Evolutionary conservation across 1,139 yeast genomes (phyloP).

Genomic region (Magnusiomyces magnusii): DNA sequence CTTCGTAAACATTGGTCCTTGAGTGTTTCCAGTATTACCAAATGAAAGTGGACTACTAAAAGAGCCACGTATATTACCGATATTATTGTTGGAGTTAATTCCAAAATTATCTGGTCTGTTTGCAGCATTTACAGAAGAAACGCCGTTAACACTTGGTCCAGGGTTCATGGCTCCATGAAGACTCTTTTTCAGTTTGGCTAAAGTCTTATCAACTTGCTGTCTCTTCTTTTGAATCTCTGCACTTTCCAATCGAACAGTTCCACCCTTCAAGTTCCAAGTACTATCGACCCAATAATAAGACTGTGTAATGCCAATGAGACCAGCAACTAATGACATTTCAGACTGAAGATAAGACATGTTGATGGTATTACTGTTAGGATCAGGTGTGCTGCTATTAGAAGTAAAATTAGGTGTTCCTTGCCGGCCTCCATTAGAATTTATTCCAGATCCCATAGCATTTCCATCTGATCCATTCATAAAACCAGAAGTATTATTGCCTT

Average conservation of each 20-base stretch:
- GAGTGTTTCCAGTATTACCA: not conserved
- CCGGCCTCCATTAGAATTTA: not conserved
- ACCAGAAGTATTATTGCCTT: not conserved
- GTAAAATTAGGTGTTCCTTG: not conserved
- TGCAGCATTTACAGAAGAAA: not conserved
- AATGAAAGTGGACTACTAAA: not conserved
- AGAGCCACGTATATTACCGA: not conserved
- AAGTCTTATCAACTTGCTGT: not conserved
- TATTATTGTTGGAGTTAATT: not conserved
- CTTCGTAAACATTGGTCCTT: not conserved
- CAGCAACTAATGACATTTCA: not conserved
- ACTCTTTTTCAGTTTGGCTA: not conserved
- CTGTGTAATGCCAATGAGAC: not conserved
- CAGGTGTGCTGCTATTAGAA: not conserved
- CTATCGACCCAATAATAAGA: constrained; percentile 1
- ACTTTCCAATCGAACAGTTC: not conserved
- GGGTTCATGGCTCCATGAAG: not conserved
- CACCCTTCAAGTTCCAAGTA: not conserved
- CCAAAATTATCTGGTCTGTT: not conserved
- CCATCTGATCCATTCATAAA: not conserved
- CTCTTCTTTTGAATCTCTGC: not conserved
- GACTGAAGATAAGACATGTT: not conserved
- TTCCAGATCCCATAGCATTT: not conserved
- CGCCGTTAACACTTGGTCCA: not conserved
- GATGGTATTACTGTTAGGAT: not conserved